Evolutionary conservation across 2,329 filamentous ascomycete genomes (phyloP).

Genomic region (Pestalotiopsis fici): DNA sequence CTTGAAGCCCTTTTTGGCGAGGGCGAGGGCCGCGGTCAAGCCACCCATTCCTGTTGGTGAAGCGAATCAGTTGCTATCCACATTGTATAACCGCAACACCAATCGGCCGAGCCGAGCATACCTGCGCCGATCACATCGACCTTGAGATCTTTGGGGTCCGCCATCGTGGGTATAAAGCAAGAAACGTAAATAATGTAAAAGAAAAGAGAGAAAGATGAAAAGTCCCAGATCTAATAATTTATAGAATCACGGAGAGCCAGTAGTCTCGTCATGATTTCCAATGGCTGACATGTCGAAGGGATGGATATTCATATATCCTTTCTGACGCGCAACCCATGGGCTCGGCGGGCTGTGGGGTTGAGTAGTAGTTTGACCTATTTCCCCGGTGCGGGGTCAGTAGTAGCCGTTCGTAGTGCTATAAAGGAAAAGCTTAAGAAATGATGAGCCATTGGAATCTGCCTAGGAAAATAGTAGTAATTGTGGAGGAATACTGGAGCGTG

Average conservation of each 20-base stretch:
- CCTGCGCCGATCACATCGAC: slow-evolving; percentile 51
- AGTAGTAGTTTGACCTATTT: not conserved
- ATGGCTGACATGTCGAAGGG: not conserved
- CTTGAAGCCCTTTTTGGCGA: slow-evolving; percentile 76
- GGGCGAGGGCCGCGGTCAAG: slow-evolving; percentile 68
- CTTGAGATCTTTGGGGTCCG: slow-evolving; percentile 34
- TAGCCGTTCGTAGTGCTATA: not conserved
- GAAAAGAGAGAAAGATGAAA: not conserved
- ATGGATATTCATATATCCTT: slow-evolving; percentile 7
- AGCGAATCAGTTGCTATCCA: not conserved
- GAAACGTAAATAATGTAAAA: not conserved
- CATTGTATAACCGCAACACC: not conserved
- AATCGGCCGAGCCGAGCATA: slow-evolving; percentile 23
- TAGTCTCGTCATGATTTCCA: not conserved
- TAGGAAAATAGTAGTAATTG: not conserved
- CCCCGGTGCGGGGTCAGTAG: slow-evolving; percentile 3
- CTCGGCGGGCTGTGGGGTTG: not conserved
- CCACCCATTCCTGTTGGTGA: slow-evolving; percentile 74
- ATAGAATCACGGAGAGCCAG: not conserved
- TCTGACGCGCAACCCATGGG: not conserved
- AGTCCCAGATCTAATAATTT: not conserved
- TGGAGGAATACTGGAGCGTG: not conserved
- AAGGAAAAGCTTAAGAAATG: not conserved
- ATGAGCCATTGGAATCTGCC: not conserved
- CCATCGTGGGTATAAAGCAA: slow-evolving; percentile 21